phyloP scores from a whole-genome alignment of 345 rosid species.

The Bretschneidera sinensis region DNA sequence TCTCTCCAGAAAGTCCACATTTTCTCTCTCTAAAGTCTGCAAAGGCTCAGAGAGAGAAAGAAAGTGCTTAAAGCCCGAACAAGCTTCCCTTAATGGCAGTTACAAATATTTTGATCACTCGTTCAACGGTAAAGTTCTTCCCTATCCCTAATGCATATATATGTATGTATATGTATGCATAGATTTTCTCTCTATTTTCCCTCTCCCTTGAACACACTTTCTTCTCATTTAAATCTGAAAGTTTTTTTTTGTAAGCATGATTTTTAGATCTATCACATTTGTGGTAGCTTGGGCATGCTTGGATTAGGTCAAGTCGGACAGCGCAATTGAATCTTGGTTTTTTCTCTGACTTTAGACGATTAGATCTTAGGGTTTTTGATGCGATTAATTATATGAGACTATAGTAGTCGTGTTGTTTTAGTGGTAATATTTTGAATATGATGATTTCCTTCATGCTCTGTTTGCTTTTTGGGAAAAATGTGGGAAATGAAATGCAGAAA shows the following conservation, averaged over 20 bases:
- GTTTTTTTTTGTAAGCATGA: neutral
- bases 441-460: neutral
- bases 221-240: neutral
- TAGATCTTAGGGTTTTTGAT: neutral
- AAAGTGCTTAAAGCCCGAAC: neutral
- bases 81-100: neutral
- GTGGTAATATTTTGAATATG: no score
- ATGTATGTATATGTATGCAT: neutral
- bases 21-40: neutral
- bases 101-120: neutral
- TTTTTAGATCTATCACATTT: neutral
- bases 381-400: neutral
- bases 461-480: neutral
- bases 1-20: neutral
- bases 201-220: neutral
- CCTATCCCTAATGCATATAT: neutral
- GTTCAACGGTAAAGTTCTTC: neutral
- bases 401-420: neutral
- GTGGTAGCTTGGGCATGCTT: neutral
- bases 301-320: neutral
- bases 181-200: no score
- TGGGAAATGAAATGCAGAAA: neutral
- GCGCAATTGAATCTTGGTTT: neutral
- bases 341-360: neutral
- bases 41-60: neutral